Evolutionary conservation across 495 filamentous ascomycete genomes (phyloP), one percentile per base, ranked within the genome.

Genomic region (Glarea lozoyensis): DNA sequence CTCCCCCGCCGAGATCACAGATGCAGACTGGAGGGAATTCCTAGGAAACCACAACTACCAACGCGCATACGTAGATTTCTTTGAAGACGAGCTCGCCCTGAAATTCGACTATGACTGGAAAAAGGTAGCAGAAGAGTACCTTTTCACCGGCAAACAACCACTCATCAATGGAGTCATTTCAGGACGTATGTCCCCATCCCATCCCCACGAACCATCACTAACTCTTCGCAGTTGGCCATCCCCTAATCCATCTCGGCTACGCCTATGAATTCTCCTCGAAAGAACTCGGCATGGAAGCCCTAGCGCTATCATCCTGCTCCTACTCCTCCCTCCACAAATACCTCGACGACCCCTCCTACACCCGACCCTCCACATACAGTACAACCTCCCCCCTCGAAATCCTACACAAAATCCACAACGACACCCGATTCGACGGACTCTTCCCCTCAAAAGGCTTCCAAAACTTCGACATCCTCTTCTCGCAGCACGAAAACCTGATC

Each of bases 41-140:
- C 58, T 97, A 15, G 87, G 88, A 27, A 70, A 85, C 51, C 65
- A 73, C 56, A 67, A 69, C 66, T 94, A 94, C 57, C 84, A 99
- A 57, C 71, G 93, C 21, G 88, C 90, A 3, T 96, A 79, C 55
- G 65, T 96, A 15, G 86, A 96, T 58, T 93, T 88, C 53, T 96
- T 92, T 54, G 89, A 95, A 56, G 89, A 96, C 58, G 72, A 84
- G 46, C 62, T 96, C 32, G 86, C 82, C 4, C 62, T 78, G 52
- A 71, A 72, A 21, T 68, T 79, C 41, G 69, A 73, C 27, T 96
- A 94, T 61, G 75, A 92, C 59, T 96, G 89, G 89, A 86, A 82
- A 55, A 60, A 66, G 27, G 75, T 94, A 4, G 66, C 93, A 2
- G 64, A 74, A 2, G 75, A 92, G 39, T 94, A 84, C 53, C 53